These are phyloP conservation scores for Fomitopsis schrenkii DNA, from an alignment of 1,284 basidiomycete genomes.

Conservation along the genomic window DNA sequence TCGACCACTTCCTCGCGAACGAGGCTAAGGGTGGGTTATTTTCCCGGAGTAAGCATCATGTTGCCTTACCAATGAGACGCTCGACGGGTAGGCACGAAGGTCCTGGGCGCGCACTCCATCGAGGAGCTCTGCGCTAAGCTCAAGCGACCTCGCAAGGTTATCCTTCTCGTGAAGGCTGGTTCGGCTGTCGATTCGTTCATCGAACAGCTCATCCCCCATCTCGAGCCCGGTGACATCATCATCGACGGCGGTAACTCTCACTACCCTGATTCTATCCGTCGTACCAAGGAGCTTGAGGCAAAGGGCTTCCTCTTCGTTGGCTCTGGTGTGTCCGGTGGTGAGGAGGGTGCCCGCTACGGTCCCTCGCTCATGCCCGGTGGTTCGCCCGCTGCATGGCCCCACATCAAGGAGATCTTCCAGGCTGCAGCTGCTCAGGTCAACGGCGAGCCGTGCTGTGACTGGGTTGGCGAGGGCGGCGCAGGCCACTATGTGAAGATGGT, in stretches of 20 bases:
- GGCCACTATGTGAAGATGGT: slow-evolving; percentile 99
- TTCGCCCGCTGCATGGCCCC: slow-evolving; percentile 89
- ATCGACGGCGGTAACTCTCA: slow-evolving; percentile 99
- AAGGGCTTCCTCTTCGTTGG: slow-evolving; percentile 98
- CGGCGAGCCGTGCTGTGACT: slow-evolving; percentile 98
- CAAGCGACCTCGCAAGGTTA: slow-evolving; percentile 86
- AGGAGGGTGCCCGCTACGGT: slow-evolving; percentile 97
- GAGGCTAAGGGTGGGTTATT: slow-evolving; percentile 88
- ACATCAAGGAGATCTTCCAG: slow-evolving; percentile 99
- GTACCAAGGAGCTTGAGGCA: slow-evolving; percentile 87
- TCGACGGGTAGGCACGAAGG: slow-evolving; percentile 73
- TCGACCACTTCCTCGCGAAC: slow-evolving; percentile 92
- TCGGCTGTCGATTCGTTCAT: slow-evolving; percentile 79
- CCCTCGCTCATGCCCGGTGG: slow-evolving; percentile 99
- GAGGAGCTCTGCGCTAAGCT: slow-evolving; percentile 84
- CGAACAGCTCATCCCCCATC: slow-evolving; percentile 61
- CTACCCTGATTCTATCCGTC: slow-evolving; percentile 97
- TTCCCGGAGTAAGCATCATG: slow-evolving; percentile 12
- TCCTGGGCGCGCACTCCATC: slow-evolving; percentile 93
- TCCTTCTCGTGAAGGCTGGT: slow-evolving; percentile 93
- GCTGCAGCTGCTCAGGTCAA: slow-evolving; percentile 94
- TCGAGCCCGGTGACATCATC: slow-evolving; percentile 87
- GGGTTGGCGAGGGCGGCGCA: slow-evolving; percentile 95
- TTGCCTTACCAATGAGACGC: slow-evolving; percentile 13
- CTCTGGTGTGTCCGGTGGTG: slow-evolving; percentile 98